Percentiles rank a stretch among this genome's conserved stretches.
Evolutionary conservation across 768 basidiomycete species (phyloP).

Genomic region (Lactarius psammicola): DNA sequence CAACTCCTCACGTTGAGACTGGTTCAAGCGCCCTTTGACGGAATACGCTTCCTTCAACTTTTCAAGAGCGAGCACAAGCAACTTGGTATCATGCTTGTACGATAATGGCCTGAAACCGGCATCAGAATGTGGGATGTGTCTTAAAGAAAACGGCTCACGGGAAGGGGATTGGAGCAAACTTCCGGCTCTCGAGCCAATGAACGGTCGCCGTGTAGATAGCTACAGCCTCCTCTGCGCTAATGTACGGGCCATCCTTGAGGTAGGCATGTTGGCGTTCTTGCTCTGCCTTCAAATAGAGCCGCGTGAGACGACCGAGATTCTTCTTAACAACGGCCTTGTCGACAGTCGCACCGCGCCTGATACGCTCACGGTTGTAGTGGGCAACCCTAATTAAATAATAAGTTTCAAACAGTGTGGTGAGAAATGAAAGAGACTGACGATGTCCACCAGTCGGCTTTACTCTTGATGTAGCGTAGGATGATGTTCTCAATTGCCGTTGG

Average conservation of each 20-base stretch:
- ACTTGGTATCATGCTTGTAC: slow-evolving; percentile 98
- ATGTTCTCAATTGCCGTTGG: slow-evolving; percentile 99
- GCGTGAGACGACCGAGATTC: slow-evolving; percentile 96
- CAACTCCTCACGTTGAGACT: slow-evolving; percentile 96
- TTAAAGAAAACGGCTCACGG: slow-evolving; percentile 52
- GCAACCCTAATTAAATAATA: slow-evolving; percentile 58
- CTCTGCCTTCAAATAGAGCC: slow-evolving; percentile 97
- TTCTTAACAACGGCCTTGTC: slow-evolving; percentile 99
- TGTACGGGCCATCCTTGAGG: slow-evolving; percentile 98
- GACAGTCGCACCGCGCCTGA: slow-evolving; percentile 93
- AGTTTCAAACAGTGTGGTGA: slow-evolving; percentile 2
- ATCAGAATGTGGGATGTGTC: neutral
- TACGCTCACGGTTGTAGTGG: slow-evolving; percentile 97
- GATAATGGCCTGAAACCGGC: slow-evolving; percentile 67
- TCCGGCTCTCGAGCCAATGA: slow-evolving; percentile 97
- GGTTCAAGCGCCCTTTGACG: slow-evolving; percentile 95
- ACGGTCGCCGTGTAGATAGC: slow-evolving; percentile 98
- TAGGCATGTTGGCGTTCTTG: slow-evolving; percentile 99
- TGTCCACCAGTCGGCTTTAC: slow-evolving; percentile 99
- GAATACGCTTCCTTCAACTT: slow-evolving; percentile 99
- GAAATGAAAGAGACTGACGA: slow-evolving; percentile 52
- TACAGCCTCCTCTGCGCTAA: slow-evolving; percentile 97
- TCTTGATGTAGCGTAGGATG: slow-evolving; percentile 97
- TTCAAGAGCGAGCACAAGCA: slow-evolving; percentile 94
- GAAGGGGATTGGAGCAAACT: slow-evolving; percentile 99